Base-by-base conservation (phyloP, 352 stramenopile species). In the Elongisporangium prolatum region DNA sequence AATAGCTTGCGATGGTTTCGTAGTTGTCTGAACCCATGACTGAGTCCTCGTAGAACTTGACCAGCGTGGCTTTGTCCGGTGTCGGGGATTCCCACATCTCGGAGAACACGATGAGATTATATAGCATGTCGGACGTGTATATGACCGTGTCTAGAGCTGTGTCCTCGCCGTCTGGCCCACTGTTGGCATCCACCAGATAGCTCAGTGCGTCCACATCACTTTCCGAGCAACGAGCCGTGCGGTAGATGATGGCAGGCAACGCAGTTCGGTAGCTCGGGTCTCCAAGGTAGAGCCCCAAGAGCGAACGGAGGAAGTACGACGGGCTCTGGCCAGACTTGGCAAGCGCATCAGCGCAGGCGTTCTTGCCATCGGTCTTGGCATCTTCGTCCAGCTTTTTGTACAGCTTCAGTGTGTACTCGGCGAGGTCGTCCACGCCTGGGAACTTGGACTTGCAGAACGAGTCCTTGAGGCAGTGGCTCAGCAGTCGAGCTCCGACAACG, bases 51-150 rank as follows among this genome's bases (percentile, higher is more conserved):
- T 87, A 91, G 74, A 71, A 87, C 5, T 61, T 48, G 16, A 88
- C 49, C 17, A 91, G 63, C 50, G 77, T 83, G 17, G 58, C 68
- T 50, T 84, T 81, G 55, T 78, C 60, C 0, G 79, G 81, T 16
- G 73, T 83, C 24, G 79, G 79, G 24, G 60, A 62, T 57, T 84
- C 72, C 81, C 79, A 88, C 77, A 89, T 86, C 52, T 90, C 80
- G 1, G 78, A 89, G 58, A 89, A 90, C 47, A 90, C 80, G 54
- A 90, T 80, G n/a, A 90, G 55, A 34, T 88, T 82, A 60, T 90
- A 90, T 20, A 90, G 69, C 76, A 88, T 85, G 54, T 88, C 76
- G 28, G 79, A 89, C 54, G 79, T 71, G 59, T 72, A 89, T 48
- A 89, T 56, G 40, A 86, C 24, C 20, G 64, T 75, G 50, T 83